Evolutionary conservation across 2,329 filamentous ascomycete genomes (phyloP).

Genomic region (Harringtonia aguacate): DNA sequence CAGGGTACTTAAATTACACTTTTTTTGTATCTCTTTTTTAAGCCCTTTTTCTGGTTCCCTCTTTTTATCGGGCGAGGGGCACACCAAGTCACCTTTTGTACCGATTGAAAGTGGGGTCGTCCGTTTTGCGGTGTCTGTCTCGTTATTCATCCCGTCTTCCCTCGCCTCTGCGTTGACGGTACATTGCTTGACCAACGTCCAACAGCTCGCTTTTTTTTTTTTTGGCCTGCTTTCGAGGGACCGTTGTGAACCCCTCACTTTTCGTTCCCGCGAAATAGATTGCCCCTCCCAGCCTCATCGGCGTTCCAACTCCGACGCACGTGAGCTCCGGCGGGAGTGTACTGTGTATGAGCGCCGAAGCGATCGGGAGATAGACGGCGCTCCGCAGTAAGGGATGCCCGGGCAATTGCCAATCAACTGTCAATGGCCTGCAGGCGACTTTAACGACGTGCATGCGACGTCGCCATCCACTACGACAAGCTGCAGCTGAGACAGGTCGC

Average conservation of each 20-base stretch:
- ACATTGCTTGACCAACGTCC: no score
- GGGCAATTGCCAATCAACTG: no score
- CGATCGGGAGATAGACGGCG: no score
- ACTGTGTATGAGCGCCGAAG: no score
- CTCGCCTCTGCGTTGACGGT: no score
- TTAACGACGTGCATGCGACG: constrained; percentile 2
- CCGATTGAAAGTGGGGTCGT: neutral
- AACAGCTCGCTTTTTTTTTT: neutral
- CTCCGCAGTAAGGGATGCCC: no score
- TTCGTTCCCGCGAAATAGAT: no score
- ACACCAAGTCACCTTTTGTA: no score
- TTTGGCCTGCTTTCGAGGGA: neutral
- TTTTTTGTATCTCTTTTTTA: neutral
- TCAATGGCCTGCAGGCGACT: neutral
- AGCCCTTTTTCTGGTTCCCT: neutral
- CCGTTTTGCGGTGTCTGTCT: neutral
- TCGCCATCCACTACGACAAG: neutral
- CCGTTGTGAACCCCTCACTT: no score
- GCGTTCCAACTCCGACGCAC: neutral
- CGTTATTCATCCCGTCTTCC: no score
- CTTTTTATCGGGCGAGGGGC: neutral
- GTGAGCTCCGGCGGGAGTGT: neutral
- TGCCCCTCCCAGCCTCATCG: no score
- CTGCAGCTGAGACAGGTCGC: constrained; percentile 1
- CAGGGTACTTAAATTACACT: neutral